Evolutionary conservation across 495 filamentous ascomycete genomes (phyloP).

Genomic region (Zalerion maritima): DNA sequence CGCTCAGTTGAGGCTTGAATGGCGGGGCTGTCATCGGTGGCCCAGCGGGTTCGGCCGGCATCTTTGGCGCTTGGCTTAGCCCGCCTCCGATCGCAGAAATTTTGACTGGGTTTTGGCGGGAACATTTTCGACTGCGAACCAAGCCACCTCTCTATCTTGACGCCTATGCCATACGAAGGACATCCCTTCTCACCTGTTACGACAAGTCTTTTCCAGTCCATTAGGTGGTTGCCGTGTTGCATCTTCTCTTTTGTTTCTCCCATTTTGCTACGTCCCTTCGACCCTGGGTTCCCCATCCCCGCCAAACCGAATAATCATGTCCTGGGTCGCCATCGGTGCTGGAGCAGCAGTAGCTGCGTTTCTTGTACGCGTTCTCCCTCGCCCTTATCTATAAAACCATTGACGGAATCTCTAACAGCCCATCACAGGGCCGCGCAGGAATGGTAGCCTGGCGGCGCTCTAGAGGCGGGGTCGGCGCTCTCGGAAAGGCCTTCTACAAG

Average conservation of each 20-base stretch:
- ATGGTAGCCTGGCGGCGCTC: constrained; percentile 76
- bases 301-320: background rate
- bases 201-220: no score
- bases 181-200: no score
- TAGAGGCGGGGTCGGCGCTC: constrained; percentile 54
- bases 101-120: no score
- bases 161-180: no score
- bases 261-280: constrained; percentile 11
- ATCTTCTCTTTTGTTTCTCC: constrained; percentile 7
- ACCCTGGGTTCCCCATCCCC: background rate
- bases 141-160: no score
- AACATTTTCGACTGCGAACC: no score
- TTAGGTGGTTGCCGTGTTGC: constrained; percentile 2
- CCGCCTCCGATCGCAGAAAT: no score
- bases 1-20: no score
- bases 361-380: constrained; percentile 36
- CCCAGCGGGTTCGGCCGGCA: no score
- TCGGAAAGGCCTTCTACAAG: constrained; percentile 90
- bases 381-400: constrained; percentile 1
- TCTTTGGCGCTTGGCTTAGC: no score
- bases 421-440: constrained; percentile 68
- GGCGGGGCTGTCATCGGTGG: no score
- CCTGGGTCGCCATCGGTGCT: constrained; percentile 61
- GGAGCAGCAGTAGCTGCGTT: constrained; percentile 67
- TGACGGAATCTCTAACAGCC: background rate